Percentiles rank a stretch among this genome's conserved stretches.
Evolutionary conservation across 495 filamentous ascomycete genomes (phyloP).

Genomic region (Clohesyomyces aquaticus): DNA sequence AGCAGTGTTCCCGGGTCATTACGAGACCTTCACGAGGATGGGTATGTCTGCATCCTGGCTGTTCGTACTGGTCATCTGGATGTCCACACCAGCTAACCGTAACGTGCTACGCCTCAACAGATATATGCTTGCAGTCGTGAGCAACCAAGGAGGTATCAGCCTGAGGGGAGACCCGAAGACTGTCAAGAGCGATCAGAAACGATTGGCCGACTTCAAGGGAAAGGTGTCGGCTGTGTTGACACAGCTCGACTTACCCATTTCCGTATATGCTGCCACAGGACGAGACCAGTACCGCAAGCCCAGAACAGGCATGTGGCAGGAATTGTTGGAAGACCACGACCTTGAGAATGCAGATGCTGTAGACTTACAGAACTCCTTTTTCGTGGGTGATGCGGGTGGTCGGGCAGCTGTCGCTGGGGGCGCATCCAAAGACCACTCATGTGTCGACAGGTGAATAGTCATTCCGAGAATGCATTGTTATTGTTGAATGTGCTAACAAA

Average conservation of each 20-base stretch:
- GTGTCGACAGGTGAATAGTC: constrained; percentile 68
- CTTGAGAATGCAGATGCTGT: constrained; percentile 63
- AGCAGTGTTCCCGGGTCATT: constrained; percentile 66
- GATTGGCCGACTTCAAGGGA: constrained; percentile 75
- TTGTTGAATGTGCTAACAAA: constrained; percentile 28
- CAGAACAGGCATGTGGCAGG: constrained; percentile 84
- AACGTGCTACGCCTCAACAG: constrained; percentile 50
- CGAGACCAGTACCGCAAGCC: constrained; percentile 86
- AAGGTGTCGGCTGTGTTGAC: constrained; percentile 70
- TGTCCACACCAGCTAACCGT: constrained; percentile 14
- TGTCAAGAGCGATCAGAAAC: constrained; percentile 64
- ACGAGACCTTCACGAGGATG: constrained; percentile 67
- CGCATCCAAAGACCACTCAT: constrained; percentile 68
- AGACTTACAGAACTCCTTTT: constrained; percentile 71
- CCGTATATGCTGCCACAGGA: constrained; percentile 81
- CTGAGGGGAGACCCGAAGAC: constrained; percentile 72
- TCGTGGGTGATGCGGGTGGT: constrained; percentile 89
- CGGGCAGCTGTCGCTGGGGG: constrained; percentile 44
- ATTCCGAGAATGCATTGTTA: constrained; percentile 7
- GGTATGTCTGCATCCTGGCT: constrained; percentile 52
- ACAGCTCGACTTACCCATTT: constrained; percentile 74
- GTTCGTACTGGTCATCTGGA: constrained; percentile 2
- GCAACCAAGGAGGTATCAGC: constrained; percentile 83
- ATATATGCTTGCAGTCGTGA: constrained; percentile 78
- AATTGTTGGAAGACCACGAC: constrained; percentile 74